Conservation (phyloP, 768 basidiomycete genomes). For the Tricholoma furcatifolium region DNA sequence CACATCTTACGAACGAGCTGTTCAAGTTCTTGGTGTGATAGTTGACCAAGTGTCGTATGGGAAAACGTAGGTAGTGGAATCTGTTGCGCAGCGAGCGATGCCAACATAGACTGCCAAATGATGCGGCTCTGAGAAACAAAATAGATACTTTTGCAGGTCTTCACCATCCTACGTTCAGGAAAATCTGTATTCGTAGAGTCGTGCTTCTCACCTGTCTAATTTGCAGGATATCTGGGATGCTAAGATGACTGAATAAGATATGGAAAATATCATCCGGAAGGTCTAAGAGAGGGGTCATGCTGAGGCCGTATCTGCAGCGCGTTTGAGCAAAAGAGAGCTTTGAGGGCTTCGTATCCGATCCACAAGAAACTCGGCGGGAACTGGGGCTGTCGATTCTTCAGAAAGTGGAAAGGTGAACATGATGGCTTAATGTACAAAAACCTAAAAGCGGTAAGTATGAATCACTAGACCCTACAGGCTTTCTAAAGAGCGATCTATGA, state of each 20-base stretch:
- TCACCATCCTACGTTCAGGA: not conserved
- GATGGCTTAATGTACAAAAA: not conserved
- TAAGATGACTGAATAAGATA: constrained; percentile 39
- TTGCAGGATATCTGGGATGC: constrained; percentile 38
- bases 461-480: constrained; percentile 2
- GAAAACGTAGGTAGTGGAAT: constrained; percentile 46
- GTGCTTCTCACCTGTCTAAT: constrained; percentile 45
- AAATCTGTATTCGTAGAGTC: not conserved
- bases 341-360: not conserved
- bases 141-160: constrained; percentile 48
- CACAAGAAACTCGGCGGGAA: no score
- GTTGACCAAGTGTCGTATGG: constrained; percentile 26
- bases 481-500: not conserved
- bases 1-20: constrained; percentile 36
- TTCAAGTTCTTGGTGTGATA: constrained; percentile 48
- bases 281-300: constrained; percentile 14
- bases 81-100: constrained; percentile 35
- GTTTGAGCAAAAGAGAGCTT: not conserved
- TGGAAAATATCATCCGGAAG: constrained; percentile 53
- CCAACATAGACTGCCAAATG: constrained; percentile 50
- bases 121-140: constrained; percentile 43
- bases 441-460: not conserved
- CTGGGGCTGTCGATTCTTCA: no score
- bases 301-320: not conserved
- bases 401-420: no score